Conservation (phyloP, 2,329 filamentous ascomycete genomes). For the Aspergillus glaucus region DNA sequence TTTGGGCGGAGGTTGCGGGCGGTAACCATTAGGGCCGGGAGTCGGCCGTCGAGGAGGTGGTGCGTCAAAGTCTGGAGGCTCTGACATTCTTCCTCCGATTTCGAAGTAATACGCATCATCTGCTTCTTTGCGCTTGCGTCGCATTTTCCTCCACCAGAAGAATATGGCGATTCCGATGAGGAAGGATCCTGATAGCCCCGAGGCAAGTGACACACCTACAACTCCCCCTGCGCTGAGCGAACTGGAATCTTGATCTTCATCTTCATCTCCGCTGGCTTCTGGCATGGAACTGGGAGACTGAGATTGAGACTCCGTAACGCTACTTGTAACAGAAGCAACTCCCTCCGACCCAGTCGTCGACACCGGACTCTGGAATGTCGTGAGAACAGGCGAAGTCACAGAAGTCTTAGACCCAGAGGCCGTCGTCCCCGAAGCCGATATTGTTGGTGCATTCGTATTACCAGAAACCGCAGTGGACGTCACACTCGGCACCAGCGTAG, state of each 20-base stretch:
- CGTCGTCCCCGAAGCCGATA: slow-evolving; percentile 1
- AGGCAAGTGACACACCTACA: slow-evolving; percentile 32
- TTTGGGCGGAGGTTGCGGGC: slow-evolving; percentile 1
- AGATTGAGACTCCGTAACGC: neutral
- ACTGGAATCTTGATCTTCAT: neutral
- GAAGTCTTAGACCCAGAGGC: slow-evolving; percentile 4
- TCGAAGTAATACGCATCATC: slow-evolving; percentile 27
- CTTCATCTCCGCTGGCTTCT: slow-evolving; percentile 5
- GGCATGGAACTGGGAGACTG: slow-evolving; percentile 8
- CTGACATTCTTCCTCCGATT: slow-evolving; percentile 34
- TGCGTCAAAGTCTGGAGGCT: slow-evolving; percentile 27
- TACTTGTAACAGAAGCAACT: neutral
- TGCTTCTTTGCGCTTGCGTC: slow-evolving; percentile 14
- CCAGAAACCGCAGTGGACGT: slow-evolving; percentile 4
- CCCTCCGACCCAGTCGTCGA: slow-evolving; percentile 6
- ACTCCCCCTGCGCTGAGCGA: slow-evolving; percentile 24
- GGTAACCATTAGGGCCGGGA: slow-evolving; percentile 9
- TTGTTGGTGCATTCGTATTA: slow-evolving; percentile 2
- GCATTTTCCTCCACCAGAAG: slow-evolving; percentile 24
- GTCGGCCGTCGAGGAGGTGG: slow-evolving; percentile 19
- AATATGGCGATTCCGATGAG: slow-evolving; percentile 28
- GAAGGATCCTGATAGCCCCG: slow-evolving; percentile 30
- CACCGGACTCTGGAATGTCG: slow-evolving; percentile 12
- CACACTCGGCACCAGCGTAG: slow-evolving; percentile 21
- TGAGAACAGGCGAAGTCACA: slow-evolving; percentile 5